A percentile compares a stretch with the other conserved stretches of the same genome.
These are phyloP conservation scores for Epicoccum sorghinum DNA, from an alignment of 2,329 filamentous ascomycete genomes.

Conservation along the genomic window DNA sequence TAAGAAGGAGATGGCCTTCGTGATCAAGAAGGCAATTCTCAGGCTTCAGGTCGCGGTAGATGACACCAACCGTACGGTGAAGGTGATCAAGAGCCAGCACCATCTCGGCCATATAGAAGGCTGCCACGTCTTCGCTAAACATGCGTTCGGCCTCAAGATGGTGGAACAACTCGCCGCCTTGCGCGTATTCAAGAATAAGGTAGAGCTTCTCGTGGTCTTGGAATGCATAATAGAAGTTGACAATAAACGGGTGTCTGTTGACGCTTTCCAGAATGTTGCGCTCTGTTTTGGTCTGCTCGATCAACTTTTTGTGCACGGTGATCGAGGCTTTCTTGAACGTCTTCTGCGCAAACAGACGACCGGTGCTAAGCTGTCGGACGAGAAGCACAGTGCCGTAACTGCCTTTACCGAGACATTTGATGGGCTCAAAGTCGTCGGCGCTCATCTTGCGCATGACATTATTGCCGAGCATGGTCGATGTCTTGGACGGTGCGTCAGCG, in stretches of 20 bases:
- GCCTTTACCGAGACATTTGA: constrained; percentile 93
- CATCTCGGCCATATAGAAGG: constrained; percentile 99
- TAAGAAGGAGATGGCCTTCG: constrained; percentile 90
- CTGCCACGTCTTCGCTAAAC: constrained; percentile 86
- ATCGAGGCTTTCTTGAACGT: constrained; percentile 97
- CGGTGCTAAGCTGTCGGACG: constrained; percentile 86
- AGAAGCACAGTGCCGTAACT: constrained; percentile 94
- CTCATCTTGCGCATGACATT: constrained; percentile 83
- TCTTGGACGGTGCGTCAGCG: constrained; percentile 54
- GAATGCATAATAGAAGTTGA: constrained; percentile 97
- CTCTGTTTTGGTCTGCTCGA: constrained; percentile 98
- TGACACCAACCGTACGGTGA: constrained; percentile 87
- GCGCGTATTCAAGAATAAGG: constrained; percentile 94
- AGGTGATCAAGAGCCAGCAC: constrained; percentile 91
- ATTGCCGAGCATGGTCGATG: constrained; percentile 38
- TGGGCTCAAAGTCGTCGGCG: constrained; percentile 84
- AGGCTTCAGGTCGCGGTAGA: constrained; percentile 96
- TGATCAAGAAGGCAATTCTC: constrained; percentile 95
- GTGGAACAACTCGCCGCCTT: constrained; percentile 96
- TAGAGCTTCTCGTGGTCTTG: constrained; percentile 98
- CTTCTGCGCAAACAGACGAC: constrained; percentile 94
- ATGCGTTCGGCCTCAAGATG: constrained; percentile 92
- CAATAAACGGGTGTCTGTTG: constrained; percentile 95
- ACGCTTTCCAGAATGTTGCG: constrained; percentile 93
- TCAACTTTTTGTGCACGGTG: constrained; percentile 91